Evolutionary conservation across 2,329 filamentous ascomycete genomes (phyloP), one percentile per base, ranked within the genome.

Genomic region (Pseudopyrenochaeta lycopersici): DNA sequence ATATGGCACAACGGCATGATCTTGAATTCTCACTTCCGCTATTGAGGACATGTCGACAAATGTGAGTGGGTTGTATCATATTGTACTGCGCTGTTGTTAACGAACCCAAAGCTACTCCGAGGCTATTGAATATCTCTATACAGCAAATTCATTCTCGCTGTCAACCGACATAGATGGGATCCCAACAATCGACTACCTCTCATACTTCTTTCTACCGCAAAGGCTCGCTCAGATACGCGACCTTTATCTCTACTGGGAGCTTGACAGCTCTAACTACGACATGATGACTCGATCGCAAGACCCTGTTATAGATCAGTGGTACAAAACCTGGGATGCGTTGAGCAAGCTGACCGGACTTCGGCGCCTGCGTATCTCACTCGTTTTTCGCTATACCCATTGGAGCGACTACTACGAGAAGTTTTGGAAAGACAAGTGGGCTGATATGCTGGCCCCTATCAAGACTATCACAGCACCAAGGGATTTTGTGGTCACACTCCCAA

Each of bases 61-160:
- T 68, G 63, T 68, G 47, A 63, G 64, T 47, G 11, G 14, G 15
- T 14, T 12, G 15, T 14, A 32, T 18, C 7, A 27, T 10, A 11
- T 39, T 23, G 7, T 2, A 27, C 9, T 4, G 7, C 4, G 18
- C 3, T 5, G 15, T 39, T 18, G 36, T 42, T 64, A 42, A 58
- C 32, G 2, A 27, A 30, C 14, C 11, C 14, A 15, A 29, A 68
- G 65, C n/a, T 68, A 70, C 41, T 63, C 63, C 12, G 66, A 70
- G 54, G 58, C 61, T 3, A 54, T 67, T 10, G 57, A 64, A 7
- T 60, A 54, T 39, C 56, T 68, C 12, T 68, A 68, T 39, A 58
- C 46, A n/a, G 29, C 43, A 33, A 66, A 65, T 35, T 32, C 31
- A 2, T 63, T 70, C 48, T 60, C 53, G 6, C 30, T 70, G 7